phyloP scores from a whole-genome alignment of 805 yeast genomes.

The Saccharomyces mikatae region DNA sequence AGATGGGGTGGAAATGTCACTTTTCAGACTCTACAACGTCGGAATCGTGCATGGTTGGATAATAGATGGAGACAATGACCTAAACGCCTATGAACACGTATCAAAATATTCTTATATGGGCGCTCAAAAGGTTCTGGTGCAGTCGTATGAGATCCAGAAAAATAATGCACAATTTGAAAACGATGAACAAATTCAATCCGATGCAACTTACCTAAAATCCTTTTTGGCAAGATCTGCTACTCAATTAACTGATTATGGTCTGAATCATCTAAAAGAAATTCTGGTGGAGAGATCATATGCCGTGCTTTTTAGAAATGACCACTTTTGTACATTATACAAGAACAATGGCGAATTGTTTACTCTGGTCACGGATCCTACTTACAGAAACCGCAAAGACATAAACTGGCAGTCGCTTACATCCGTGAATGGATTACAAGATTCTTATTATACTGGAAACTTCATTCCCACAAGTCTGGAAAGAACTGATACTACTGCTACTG shows the following conservation, averaged over 20 bases:
- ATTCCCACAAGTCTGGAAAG: slow-evolving; percentile 32
- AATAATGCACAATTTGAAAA: slow-evolving; percentile 19
- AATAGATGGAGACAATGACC: slow-evolving; percentile 36
- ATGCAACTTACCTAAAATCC: slow-evolving; percentile 32
- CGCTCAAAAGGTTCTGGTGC: slow-evolving; percentile 49
- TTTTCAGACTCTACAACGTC: slow-evolving; percentile 53
- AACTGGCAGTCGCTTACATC: slow-evolving; percentile 79
- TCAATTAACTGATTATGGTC: slow-evolving; percentile 68
- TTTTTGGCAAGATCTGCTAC: slow-evolving; percentile 60
- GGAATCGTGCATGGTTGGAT: slow-evolving; percentile 82
- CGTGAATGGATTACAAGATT: slow-evolving; percentile 60
- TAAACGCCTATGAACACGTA: slow-evolving; percentile 31
- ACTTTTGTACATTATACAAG: slow-evolving; percentile 65
- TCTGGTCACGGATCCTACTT: slow-evolving; percentile 71
- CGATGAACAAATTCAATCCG: slow-evolving; percentile 26
- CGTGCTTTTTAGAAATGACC: slow-evolving; percentile 83
- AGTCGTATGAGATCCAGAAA: slow-evolving; percentile 33
- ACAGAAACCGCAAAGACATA: slow-evolving; percentile 37
- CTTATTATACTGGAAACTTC: slow-evolving; percentile 61
- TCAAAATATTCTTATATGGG: slow-evolving; percentile 46
- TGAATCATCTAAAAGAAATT: slow-evolving; percentile 37
- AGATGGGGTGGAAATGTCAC: slow-evolving; percentile 42
- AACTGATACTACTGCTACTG: slow-evolving; percentile 1
- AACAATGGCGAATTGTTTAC: slow-evolving; percentile 44
- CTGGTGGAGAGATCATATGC: slow-evolving; percentile 49